Evolutionary conservation across 148 eudicot species (phyloP).

Genomic region (Vaccinium myrtillus): DNA sequence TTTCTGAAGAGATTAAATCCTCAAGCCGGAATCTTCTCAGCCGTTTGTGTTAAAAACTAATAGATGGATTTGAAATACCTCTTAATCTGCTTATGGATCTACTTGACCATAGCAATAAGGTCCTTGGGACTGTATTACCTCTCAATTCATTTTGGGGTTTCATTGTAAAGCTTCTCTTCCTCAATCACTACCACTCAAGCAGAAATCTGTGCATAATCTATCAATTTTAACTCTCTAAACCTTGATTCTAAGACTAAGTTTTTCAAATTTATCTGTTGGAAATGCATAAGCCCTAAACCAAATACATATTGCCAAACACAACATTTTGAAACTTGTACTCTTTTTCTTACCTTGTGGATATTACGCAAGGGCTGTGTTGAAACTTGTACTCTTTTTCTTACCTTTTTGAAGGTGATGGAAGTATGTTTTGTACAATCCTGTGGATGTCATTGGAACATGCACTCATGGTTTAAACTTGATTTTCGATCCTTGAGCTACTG

Average conservation of each 20-base stretch:
- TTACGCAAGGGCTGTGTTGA: too few species aligned
- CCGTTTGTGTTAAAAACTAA: background rate
- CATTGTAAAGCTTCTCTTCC: too few species aligned
- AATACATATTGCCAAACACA: too few species aligned
- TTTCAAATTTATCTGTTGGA: too few species aligned
- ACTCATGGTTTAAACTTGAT: background rate
- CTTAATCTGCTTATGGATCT: background rate
- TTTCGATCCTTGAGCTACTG: background rate
- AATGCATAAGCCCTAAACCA: too few species aligned
- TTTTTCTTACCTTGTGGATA: too few species aligned
- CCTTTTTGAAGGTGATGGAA: background rate
- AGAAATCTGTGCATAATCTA: too few species aligned
- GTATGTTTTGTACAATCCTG: background rate
- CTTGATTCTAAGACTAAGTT: too few species aligned
- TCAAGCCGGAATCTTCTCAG: background rate
- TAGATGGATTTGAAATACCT: background rate
- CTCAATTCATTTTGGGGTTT: background rate
- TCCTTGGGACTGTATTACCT: background rate
- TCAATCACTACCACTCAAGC: too few species aligned
- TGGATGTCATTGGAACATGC: background rate
- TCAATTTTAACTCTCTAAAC: too few species aligned
- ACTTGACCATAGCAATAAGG: background rate
- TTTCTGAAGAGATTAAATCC: background rate
- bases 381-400: too few species aligned
- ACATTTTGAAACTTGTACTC: too few species aligned